Conservation (phyloP, 257 asterid genomes). For the Osmanthus fragrans region DNA sequence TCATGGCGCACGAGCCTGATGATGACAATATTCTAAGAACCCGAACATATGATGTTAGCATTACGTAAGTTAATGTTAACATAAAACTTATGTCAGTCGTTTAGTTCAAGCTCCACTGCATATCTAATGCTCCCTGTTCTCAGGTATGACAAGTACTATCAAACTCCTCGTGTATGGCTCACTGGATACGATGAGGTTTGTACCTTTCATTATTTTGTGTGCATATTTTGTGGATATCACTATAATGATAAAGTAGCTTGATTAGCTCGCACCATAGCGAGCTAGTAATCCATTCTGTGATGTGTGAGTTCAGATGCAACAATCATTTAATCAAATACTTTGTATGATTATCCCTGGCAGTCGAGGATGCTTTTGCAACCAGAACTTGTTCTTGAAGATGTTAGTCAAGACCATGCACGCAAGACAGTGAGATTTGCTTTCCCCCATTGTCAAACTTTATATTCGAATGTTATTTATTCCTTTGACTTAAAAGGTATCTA, state of each 20-base stretch:
- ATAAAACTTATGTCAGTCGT: constrained; percentile 5
- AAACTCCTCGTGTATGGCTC: constrained; percentile 99
- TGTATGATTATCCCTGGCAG: constrained; percentile 46
- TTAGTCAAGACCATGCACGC: constrained; percentile 98
- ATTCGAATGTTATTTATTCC: neutral
- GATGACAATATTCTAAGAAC: constrained; percentile 92
- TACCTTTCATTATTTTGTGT: constrained; percentile 14
- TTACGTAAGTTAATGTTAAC: constrained; percentile 65
- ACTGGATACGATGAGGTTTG: constrained; percentile 98
- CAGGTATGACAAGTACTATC: constrained; percentile 97
- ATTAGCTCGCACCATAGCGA: neutral
- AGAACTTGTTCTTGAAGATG: constrained; percentile 94
- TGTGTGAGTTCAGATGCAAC: constrained; percentile 6
- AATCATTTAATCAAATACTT: constrained; percentile 1
- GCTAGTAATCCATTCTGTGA: constrained; percentile 8
- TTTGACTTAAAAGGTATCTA: neutral
- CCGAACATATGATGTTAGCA: constrained; percentile 95
- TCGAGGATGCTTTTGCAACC: constrained; percentile 94
- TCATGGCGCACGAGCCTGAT: constrained; percentile 90
- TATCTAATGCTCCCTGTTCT: constrained; percentile 25
- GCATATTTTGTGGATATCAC: constrained; percentile 3
- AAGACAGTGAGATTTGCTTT: constrained; percentile 72
- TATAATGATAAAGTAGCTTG: neutral
- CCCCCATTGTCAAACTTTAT: neutral
- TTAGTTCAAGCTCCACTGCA: constrained; percentile 4